Evolutionary conservation across 208 protist genomes (phyloP).

Genomic region (Leishmania gerbilli): DNA sequence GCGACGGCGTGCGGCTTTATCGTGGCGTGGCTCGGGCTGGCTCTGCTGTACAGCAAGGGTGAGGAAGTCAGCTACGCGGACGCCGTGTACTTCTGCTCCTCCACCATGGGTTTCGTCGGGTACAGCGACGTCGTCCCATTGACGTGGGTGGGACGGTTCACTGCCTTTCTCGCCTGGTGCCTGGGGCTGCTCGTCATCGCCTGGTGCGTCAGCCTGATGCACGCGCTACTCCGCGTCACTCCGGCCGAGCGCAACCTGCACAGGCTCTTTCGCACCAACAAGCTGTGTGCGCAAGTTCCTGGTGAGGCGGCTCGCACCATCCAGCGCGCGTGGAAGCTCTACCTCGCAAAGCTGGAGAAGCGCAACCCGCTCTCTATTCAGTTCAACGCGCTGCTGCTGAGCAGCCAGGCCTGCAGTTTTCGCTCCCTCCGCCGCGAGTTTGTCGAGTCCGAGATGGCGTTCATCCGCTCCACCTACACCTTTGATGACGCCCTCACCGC

Average conservation of each 20-base stretch:
- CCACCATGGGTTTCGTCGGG: slow-evolving; percentile 51
- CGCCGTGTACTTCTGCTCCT: slow-evolving; percentile 58
- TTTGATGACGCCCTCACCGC: slow-evolving; percentile 45
- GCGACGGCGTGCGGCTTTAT: slow-evolving; percentile 29
- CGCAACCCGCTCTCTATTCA: slow-evolving; percentile 44
- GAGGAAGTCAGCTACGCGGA: slow-evolving; percentile 48
- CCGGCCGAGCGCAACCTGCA: slow-evolving; percentile 57
- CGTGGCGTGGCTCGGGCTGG: slow-evolving; percentile 35
- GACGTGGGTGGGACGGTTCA: slow-evolving; percentile 50
- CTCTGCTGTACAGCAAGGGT: slow-evolving; percentile 52
- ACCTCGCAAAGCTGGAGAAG: slow-evolving; percentile 41
- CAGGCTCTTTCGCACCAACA: slow-evolving; percentile 67
- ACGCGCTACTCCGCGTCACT: slow-evolving; percentile 38
- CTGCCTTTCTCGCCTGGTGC: slow-evolving; percentile 49
- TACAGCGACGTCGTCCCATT: slow-evolving; percentile 54
- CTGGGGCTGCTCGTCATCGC: slow-evolving; percentile 48
- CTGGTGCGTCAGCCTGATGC: slow-evolving; percentile 55
- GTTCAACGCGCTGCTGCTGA: slow-evolving; percentile 64
- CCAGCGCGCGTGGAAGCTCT: slow-evolving; percentile 68
- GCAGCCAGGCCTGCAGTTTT: slow-evolving; percentile 47
- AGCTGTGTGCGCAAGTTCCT: slow-evolving; percentile 54
- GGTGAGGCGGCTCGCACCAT: slow-evolving; percentile 60
- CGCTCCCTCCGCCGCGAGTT: slow-evolving; percentile 54
- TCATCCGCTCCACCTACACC: slow-evolving; percentile 52
- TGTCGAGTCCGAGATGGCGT: slow-evolving; percentile 30